phyloP scores from a whole-genome alignment of 163 green algal genomes.

The Chlorella variabilis region DNA sequence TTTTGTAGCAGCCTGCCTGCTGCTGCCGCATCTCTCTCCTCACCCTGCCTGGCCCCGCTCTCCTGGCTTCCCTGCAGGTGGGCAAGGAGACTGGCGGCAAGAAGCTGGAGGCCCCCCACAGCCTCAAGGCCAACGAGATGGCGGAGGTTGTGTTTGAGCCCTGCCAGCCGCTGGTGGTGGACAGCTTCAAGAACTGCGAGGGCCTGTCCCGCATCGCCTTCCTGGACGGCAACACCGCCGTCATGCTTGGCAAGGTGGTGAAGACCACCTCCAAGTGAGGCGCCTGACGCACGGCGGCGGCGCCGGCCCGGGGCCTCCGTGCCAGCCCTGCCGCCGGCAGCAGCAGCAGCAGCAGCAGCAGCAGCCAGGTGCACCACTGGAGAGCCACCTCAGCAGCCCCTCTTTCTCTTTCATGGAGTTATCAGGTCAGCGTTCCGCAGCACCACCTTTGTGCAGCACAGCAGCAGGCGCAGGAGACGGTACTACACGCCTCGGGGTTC shows the following conservation, averaged over 20 bases:
- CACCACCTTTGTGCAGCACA: background rate
- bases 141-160: constrained; percentile 90
- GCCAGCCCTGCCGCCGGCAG: background rate
- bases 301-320: background rate
- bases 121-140: constrained; percentile 95
- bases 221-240: constrained; percentile 94
- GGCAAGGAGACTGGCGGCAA: constrained; percentile 96
- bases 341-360: constrained; percentile 23
- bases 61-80: constrained; percentile 50
- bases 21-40: background rate
- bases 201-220: constrained; percentile 94
- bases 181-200: constrained; percentile 94
- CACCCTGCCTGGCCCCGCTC: background rate
- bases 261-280: constrained; percentile 67
- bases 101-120: constrained; percentile 88
- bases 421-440: background rate
- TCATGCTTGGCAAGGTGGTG: constrained; percentile 94
- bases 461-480: background rate
- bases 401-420: background rate
- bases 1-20: background rate
- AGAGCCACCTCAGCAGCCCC: background rate
- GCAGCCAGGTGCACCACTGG: background rate
- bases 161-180: constrained; percentile 87
- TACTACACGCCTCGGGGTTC: background rate
- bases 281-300: constrained; percentile 2